Percentiles rank a stretch among this genome's conserved stretches.
Evolutionary conservation across 495 filamentous ascomycete species (phyloP).

Genomic region (Xylaria palmicola): DNA sequence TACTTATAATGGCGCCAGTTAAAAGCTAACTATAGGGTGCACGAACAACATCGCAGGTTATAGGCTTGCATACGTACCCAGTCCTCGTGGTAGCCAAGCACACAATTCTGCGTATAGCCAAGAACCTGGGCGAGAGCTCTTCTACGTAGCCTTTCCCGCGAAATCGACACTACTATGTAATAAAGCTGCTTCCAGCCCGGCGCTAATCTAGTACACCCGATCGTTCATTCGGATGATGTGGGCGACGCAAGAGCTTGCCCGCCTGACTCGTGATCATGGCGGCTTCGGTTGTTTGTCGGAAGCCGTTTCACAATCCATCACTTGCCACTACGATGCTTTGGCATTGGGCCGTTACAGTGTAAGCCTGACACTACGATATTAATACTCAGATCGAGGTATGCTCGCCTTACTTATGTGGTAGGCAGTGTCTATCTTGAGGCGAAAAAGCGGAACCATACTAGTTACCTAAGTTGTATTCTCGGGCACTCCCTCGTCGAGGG

Average conservation of each 20-base stretch:
- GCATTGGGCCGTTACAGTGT: neutral
- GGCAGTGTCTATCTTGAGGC: neutral
- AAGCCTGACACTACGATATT: neutral
- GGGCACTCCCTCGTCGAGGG: neutral
- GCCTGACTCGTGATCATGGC: neutral
- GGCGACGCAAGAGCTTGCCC: neutral
- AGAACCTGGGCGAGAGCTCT: too few species aligned
- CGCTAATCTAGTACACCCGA: neutral
- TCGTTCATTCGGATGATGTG: neutral
- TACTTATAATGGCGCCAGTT: too few species aligned
- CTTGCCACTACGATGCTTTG: neutral
- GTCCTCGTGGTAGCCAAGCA: too few species aligned
- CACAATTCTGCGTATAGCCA: too few species aligned
- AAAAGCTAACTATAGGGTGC: too few species aligned
- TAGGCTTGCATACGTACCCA: too few species aligned
- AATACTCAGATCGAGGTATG: neutral
- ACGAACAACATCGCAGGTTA: too few species aligned
- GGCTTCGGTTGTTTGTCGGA: neutral
- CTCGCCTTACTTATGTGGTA: conserved; percentile 3
- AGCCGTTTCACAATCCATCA: neutral
- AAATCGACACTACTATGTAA: neutral
- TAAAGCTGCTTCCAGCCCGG: neutral
- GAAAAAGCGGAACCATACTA: neutral
- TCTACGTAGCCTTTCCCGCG: neutral
- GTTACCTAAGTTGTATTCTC: neutral